phyloP scores from a whole-genome alignment of 2,329 filamentous ascomycete genomes.

The Juglanconis oblonga region DNA sequence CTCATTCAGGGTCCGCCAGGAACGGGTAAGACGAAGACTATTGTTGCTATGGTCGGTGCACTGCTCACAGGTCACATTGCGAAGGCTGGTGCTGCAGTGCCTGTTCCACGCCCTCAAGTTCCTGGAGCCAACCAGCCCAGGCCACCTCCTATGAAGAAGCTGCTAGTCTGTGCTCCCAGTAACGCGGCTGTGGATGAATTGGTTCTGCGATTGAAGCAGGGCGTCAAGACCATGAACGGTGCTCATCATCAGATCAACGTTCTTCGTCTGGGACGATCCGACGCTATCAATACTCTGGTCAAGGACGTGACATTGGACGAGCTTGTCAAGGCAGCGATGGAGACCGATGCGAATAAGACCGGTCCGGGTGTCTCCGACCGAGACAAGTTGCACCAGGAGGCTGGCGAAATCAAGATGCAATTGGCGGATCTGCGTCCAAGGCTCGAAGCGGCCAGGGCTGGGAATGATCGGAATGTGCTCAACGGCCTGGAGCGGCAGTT shows the following conservation, averaged over 20 bases:
- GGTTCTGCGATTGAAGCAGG: constrained; percentile 85
- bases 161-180: constrained; percentile 95
- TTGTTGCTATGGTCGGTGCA: constrained; percentile 91
- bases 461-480: constrained; percentile 44
- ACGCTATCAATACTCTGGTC: constrained; percentile 87
- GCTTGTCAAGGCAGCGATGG: constrained; percentile 73
- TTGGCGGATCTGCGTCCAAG: constrained; percentile 68
- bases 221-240: constrained; percentile 75
- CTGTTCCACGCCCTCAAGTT: constrained; percentile 39
- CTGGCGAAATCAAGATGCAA: constrained; percentile 70
- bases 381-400: constrained; percentile 62
- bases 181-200: constrained; percentile 97
- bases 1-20: constrained; percentile 94
- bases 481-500: constrained; percentile 71
- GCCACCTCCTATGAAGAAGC: constrained; percentile 62
- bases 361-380: constrained; percentile 50
- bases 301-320: constrained; percentile 92
- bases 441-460: constrained; percentile 64
- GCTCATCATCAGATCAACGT: constrained; percentile 76
- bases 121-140: constrained; percentile 32
- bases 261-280: constrained; percentile 82
- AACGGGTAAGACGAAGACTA: constrained; percentile 98
- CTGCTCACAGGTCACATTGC: constrained; percentile 62
- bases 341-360: constrained; percentile 56
- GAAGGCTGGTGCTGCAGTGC: constrained; percentile 39